phyloP scores from a whole-genome alignment of 306 rosid species.

The Cajanus cajan region DNA sequence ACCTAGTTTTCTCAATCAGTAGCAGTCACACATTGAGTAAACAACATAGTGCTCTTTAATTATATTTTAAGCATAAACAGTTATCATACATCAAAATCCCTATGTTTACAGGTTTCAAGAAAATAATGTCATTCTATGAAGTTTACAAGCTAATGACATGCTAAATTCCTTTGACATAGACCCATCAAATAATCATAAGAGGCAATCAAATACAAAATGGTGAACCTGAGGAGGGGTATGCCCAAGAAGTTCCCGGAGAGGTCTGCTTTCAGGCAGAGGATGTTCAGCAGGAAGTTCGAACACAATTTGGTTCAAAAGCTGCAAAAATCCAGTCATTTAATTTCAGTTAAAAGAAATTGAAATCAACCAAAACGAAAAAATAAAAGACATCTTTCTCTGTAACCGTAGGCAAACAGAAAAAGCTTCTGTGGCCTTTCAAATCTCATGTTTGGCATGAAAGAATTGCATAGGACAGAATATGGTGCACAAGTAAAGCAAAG shows the following conservation, averaged over 20 bases:
- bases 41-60: background rate
- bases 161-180: background rate
- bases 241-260: conserved; percentile 96
- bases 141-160: conserved; percentile 5
- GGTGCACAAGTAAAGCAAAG: background rate
- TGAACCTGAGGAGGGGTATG: conserved; percentile 97
- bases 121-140: background rate
- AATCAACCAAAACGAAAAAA: conserved; percentile 19
- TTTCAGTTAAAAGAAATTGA: conserved; percentile 7
- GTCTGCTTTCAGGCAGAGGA: conserved; percentile 96
- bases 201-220: conserved; percentile 17
- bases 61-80: conserved; percentile 6
- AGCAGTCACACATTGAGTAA: conserved; percentile 12
- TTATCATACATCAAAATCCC: conserved; percentile 16
- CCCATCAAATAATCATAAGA: conserved; percentile 15
- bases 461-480: background rate
- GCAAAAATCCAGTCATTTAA: conserved; percentile 23
- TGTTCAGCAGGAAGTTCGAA: conserved; percentile 97
- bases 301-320: conserved; percentile 96
- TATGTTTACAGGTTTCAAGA: conserved; percentile 10
- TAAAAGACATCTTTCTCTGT: background rate
- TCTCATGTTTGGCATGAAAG: conserved; percentile 12
- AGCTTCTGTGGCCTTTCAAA: background rate
- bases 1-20: background rate
- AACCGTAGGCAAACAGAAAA: conserved; percentile 28